Conservation (phyloP, 1,284 basidiomycete species). For the Boletus albobrunnescens region DNA sequence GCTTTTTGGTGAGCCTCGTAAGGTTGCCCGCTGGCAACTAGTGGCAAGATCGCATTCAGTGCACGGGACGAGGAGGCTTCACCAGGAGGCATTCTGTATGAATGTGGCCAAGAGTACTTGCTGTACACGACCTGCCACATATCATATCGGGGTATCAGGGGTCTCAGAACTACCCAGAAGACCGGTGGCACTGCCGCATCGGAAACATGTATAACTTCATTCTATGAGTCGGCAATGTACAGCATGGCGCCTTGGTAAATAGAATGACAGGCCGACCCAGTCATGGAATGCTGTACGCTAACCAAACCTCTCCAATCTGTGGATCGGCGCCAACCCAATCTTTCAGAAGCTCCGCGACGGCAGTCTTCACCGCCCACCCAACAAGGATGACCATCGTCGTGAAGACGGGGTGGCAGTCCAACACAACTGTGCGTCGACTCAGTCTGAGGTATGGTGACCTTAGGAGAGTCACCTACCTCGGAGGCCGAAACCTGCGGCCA, state of each 20-base stretch:
- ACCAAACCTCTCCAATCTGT: conserved; percentile 56
- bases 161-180: conserved; percentile 10
- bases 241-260: background rate
- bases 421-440: conserved; percentile 51
- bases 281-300: conserved; percentile 75
- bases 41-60: conserved; percentile 71
- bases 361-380: conserved; percentile 75
- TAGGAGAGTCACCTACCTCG: conserved; percentile 40
- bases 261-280: background rate
- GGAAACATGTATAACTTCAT: background rate
- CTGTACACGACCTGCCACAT: background rate
- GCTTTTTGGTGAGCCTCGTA: conserved; percentile 96
- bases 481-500: conserved; percentile 73
- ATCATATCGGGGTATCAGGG: conserved; percentile 18
- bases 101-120: conserved; percentile 5
- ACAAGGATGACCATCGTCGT: conserved; percentile 74
- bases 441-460: conserved; percentile 14
- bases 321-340: conserved; percentile 59
- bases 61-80: conserved; percentile 55
- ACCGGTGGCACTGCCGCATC: conserved; percentile 12
- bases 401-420: conserved; percentile 71
- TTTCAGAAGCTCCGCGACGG: conserved; percentile 55
- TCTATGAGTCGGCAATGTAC: background rate
- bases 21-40: conserved; percentile 63
- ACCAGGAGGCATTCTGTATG: conserved; percentile 26